These are phyloP conservation scores for Osmanthus fragrans DNA, from an alignment of 257 asterid genomes.

Conservation along the genomic window DNA sequence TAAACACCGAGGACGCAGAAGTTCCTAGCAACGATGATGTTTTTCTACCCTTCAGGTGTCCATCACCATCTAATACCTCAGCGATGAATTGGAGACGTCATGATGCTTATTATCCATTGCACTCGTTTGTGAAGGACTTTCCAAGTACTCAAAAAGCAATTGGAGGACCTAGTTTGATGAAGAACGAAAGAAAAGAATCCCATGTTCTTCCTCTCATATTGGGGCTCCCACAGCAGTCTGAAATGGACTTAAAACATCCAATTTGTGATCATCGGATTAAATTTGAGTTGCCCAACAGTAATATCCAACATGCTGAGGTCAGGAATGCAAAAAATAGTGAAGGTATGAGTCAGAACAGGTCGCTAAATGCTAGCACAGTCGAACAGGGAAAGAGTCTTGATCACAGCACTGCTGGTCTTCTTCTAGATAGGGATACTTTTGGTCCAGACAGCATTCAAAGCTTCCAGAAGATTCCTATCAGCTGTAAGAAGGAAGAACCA, in stretches of 20 bases:
- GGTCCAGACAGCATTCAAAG: constrained; percentile 26
- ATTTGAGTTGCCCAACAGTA: constrained; percentile 45
- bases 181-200: constrained; percentile 27
- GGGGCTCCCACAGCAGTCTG: constrained; percentile 28
- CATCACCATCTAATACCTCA: constrained; percentile 45
- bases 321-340: constrained; percentile 33
- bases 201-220: constrained; percentile 26
- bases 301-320: constrained; percentile 26
- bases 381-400: constrained; percentile 36
- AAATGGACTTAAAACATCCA: constrained; percentile 25
- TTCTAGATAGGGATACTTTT: constrained; percentile 18
- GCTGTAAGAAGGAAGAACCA: constrained; percentile 30
- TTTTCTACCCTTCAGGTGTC: constrained; percentile 64
- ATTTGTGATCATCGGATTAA: constrained; percentile 33
- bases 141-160: constrained; percentile 32
- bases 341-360: constrained; percentile 23
- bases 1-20: constrained; percentile 70
- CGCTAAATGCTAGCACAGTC: constrained; percentile 30
- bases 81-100: constrained; percentile 37
- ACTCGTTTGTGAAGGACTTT: constrained; percentile 39
- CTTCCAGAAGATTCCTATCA: constrained; percentile 31
- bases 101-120: constrained; percentile 40
- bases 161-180: constrained; percentile 32
- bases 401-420: constrained; percentile 21
- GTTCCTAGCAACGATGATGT: constrained; percentile 88